These are phyloP conservation scores for Sisymbrium irio DNA, from an alignment of 345 rosid genomes.

Conservation along the genomic window DNA sequence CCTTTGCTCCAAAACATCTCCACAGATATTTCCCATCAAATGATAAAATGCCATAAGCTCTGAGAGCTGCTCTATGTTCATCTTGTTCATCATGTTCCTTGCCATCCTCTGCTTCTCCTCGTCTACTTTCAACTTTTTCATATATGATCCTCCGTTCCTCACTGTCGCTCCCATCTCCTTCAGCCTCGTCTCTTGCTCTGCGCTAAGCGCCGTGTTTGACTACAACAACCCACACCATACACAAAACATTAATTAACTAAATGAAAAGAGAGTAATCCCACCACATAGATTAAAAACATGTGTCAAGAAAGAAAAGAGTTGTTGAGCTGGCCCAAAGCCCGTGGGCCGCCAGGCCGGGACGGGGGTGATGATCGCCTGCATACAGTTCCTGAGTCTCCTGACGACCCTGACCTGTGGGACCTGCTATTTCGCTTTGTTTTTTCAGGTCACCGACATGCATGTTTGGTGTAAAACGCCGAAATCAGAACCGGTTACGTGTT, in stretches of 20 bases:
- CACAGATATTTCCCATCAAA: constrained; percentile 78
- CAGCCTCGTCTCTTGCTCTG: constrained; percentile 73
- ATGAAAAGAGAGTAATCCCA: neutral
- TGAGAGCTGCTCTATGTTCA: constrained; percentile 66
- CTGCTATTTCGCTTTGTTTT: no score
- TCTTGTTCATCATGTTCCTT: constrained; percentile 59
- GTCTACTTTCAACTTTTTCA: constrained; percentile 54
- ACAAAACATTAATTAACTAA: neutral
- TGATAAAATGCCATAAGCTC: constrained; percentile 76
- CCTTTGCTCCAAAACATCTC: constrained; percentile 64
- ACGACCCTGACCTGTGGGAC: no score
- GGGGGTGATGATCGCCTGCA: neutral
- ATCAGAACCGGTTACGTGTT: neutral
- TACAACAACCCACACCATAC: constrained; percentile 30
- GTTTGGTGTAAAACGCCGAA: neutral
- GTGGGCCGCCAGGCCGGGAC: neutral
- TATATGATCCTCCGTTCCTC: constrained; percentile 66
- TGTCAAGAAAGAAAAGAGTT: neutral
- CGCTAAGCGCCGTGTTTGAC: constrained; percentile 69
- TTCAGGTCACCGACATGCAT: neutral
- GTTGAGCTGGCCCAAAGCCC: neutral
- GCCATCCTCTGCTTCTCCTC: constrained; percentile 70
- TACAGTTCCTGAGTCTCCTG: no score
- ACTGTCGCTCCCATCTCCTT: constrained; percentile 97
- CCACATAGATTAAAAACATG: neutral